Base-by-base conservation (phyloP, 805 yeast species). In the Ogataea populi-albae region DNA sequence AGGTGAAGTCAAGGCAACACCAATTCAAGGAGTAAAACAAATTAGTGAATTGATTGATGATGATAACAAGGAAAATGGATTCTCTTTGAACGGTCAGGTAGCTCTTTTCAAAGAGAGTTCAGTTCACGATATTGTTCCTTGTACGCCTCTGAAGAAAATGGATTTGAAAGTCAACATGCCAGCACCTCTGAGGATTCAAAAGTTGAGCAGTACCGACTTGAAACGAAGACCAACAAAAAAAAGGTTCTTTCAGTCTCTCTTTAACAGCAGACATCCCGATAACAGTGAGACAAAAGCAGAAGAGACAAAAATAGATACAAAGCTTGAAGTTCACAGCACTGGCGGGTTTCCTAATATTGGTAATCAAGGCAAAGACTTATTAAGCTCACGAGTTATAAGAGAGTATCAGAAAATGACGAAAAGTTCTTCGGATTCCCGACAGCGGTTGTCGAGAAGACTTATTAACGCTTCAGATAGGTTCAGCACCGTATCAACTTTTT, bases 381-480 rank as follows among this genome's bases (percentile, higher is more conserved):
- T 84, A 38, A 77, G 86, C 55, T 86, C 86, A 3, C 65, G 87
- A 52, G 77, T 84, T 3, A 70, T 81, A 18, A 82, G 78, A 46
- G 89, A 84, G 52, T 71, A 81, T 30, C 83, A 79, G 49, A 70
- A 59, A 42, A 23, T 54, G 12, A 17, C 30, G 2, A 30, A 23
- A 11, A 40, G 40, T 23, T 29, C 45, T 3, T 27, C 38, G 20
- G 22, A 32, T 7, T 44, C 47, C 35, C 51, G 45, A 26, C 45
- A 45, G 21, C 40, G 54, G 16, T 40, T 50, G n/a, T 55, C 62
- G 1, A 46, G 43, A n/a, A 54, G 48, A 33, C 35, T 55, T 14
- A 29, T 46, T 15, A 43, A 43, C 28, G 39, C 25, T 16, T 33
- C 38, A 3, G 47, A 40, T 21, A 43, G 55, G 11, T 45, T 40